Conservation (phyloP, 2,329 filamentous ascomycete genomes). For the Arthroderma uncinatum region DNA sequence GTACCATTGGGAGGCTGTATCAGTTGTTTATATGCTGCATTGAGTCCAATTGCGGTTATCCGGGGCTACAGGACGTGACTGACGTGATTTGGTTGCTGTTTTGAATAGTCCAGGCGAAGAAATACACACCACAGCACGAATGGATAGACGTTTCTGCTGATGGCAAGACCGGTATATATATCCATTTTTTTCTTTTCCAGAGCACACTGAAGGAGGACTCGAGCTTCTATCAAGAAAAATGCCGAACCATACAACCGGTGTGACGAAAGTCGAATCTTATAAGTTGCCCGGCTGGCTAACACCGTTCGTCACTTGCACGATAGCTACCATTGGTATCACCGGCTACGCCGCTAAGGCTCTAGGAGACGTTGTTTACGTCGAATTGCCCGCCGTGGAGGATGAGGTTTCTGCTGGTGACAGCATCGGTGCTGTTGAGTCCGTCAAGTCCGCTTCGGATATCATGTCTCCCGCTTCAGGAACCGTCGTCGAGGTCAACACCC, state of each 20-base stretch:
- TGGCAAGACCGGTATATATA: conserved; percentile 57
- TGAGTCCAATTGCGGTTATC: background rate
- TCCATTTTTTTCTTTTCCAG: conserved; percentile 17
- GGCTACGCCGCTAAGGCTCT: conserved; percentile 84
- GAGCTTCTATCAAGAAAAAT: background rate
- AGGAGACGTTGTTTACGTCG: conserved; percentile 93
- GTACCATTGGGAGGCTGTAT: conserved; percentile 12
- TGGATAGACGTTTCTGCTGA: conserved; percentile 86
- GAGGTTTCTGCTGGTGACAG: conserved; percentile 65
- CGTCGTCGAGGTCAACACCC: conserved; percentile 60
- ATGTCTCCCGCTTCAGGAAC: conserved; percentile 73
- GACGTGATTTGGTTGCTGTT: background rate
- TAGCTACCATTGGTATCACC: conserved; percentile 69
- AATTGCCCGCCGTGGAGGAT: conserved; percentile 65
- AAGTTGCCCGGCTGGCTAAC: background rate
- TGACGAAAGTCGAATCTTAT: background rate
- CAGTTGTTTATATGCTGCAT: background rate
- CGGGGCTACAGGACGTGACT: background rate
- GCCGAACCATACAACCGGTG: background rate
- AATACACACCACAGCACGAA: conserved; percentile 95
- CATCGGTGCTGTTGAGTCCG: conserved; percentile 91
- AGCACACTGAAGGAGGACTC: background rate
- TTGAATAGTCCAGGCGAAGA: conserved; percentile 45
- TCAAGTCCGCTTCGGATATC: conserved; percentile 98
- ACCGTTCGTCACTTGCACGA: background rate